These are phyloP conservation scores for Cercophora samala DNA, from an alignment of 495 filamentous ascomycete genomes.

Conservation along the genomic window DNA sequence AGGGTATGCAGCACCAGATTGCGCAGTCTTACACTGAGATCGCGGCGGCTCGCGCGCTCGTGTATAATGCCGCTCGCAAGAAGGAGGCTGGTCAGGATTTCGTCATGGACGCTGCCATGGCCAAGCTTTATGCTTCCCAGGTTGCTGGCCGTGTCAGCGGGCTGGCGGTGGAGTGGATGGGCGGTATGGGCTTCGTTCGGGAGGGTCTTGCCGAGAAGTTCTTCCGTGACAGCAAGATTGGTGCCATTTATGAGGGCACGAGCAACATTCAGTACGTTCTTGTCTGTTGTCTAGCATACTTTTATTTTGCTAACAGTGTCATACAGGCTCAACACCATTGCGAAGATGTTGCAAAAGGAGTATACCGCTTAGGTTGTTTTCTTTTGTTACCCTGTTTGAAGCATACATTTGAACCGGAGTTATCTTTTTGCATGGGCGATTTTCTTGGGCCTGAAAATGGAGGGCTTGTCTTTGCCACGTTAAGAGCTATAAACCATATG, in stretches of 20 bases:
- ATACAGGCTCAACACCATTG: slow-evolving; percentile 87
- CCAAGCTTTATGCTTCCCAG: slow-evolving; percentile 91
- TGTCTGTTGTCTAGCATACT: not conserved
- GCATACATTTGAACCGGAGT: slow-evolving; percentile 11
- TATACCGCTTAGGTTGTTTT: slow-evolving; percentile 57
- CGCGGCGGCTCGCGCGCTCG: slow-evolving; percentile 80
- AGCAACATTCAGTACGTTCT: slow-evolving; percentile 57
- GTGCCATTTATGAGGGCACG: slow-evolving; percentile 96
- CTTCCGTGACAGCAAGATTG: slow-evolving; percentile 97
- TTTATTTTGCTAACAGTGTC: slow-evolving; percentile 48
- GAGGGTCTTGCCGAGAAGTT: slow-evolving; percentile 98
- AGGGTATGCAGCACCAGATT: slow-evolving; percentile 98
- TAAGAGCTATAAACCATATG: not conserved
- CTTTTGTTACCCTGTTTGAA: not conserved
- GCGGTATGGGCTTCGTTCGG: slow-evolving; percentile 92
- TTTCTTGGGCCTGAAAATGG: slow-evolving; percentile 7
- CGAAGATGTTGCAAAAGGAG: slow-evolving; percentile 86
- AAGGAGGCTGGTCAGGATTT: slow-evolving; percentile 98
- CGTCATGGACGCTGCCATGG: slow-evolving; percentile 95
- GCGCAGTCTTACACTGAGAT: slow-evolving; percentile 96
- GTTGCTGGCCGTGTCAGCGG: slow-evolving; percentile 86
- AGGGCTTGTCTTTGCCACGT: slow-evolving; percentile 3
- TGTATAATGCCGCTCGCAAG: slow-evolving; percentile 95
- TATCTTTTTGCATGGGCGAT: slow-evolving; percentile 8
- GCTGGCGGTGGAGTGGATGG: slow-evolving; percentile 96